These are phyloP conservation scores for Chamaecrista fasciculata DNA, from an alignment of 306 rosid species.

Conservation along the genomic window DNA sequence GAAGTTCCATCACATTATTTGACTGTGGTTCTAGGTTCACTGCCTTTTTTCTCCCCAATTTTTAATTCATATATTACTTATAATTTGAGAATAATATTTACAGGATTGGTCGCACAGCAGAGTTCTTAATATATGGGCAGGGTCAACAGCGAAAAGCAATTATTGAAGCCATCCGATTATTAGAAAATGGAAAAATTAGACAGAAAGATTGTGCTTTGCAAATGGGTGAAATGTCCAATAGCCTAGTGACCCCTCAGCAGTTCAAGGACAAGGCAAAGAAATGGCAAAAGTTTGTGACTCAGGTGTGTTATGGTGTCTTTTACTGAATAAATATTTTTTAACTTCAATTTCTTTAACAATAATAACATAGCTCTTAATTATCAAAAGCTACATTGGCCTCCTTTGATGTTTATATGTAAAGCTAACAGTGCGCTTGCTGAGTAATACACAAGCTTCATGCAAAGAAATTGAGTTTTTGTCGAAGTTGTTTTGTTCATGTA, in stretches of 20 bases:
- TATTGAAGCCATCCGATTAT: conserved; percentile 76
- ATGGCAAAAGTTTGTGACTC: conserved; percentile 88
- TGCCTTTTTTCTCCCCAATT: background rate
- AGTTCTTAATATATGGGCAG: conserved; percentile 88
- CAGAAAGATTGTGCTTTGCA: conserved; percentile 37
- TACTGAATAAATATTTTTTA: conserved; percentile 15
- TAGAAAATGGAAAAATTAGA: conserved; percentile 48
- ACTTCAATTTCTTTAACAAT: background rate
- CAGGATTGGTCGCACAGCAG: conserved; percentile 85
- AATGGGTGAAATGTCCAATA: conserved; percentile 47
- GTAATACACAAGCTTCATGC: background rate
- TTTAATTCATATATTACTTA: conserved; percentile 8
- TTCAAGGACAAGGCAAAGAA: conserved; percentile 82
- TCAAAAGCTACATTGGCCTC: conserved; percentile 16
- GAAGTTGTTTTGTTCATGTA: background rate
- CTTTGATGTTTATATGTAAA: conserved; percentile 9
- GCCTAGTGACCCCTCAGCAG: conserved; percentile 44
- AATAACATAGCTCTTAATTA: background rate
- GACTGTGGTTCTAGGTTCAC: conserved; percentile 9
- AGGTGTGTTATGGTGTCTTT: conserved; percentile 56
- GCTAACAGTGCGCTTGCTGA: background rate
- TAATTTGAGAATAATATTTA: conserved; percentile 22
- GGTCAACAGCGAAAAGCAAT: conserved; percentile 87
- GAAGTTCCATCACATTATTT: conserved; percentile 8
- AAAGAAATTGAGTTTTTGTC: background rate